Conservation (phyloP, 2,329 filamentous ascomycete species). For the Albifimbria verrucaria region DNA sequence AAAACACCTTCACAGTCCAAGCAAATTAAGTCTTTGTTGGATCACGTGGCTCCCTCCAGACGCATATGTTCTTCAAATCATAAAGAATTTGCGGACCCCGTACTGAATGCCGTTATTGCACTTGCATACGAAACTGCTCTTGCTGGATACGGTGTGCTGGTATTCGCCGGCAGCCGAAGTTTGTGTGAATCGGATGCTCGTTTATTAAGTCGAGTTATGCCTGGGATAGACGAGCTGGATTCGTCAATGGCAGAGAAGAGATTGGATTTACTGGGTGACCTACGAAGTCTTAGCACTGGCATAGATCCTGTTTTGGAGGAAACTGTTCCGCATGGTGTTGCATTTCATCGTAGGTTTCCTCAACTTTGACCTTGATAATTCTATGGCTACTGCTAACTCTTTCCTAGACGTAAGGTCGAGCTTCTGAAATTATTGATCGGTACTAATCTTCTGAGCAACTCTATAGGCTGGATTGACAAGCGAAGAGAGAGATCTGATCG, state of each 20-base stretch:
- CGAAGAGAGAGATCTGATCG: conserved; percentile 71
- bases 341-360: conserved; percentile 64
- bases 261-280: conserved; percentile 60
- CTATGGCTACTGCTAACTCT: conserved; percentile 6
- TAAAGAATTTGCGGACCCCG: conserved; percentile 61
- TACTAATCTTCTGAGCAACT: background rate
- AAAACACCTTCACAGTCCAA: conserved; percentile 54
- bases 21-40: conserved; percentile 22
- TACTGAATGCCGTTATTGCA: conserved; percentile 68
- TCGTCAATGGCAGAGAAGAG: conserved; percentile 52
- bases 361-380: background rate
- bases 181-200: conserved; percentile 67
- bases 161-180: conserved; percentile 69
- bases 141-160: conserved; percentile 67
- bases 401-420: too few relatives aligned
- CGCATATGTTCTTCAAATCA: conserved; percentile 53
- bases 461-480: conserved; percentile 64
- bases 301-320: conserved; percentile 63
- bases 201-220: conserved; percentile 65
- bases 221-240: conserved; percentile 43
- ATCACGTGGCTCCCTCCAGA: conserved; percentile 37
- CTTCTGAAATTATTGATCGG: too few relatives aligned
- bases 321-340: conserved; percentile 64
- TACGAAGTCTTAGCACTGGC: conserved; percentile 63
- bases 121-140: conserved; percentile 65